Percentiles rank a stretch among this genome's conserved stretches.
These are phyloP conservation scores for Wickerhamomyces sp. DNA, from an alignment of 1,139 yeast species.

Conservation along the genomic window DNA sequence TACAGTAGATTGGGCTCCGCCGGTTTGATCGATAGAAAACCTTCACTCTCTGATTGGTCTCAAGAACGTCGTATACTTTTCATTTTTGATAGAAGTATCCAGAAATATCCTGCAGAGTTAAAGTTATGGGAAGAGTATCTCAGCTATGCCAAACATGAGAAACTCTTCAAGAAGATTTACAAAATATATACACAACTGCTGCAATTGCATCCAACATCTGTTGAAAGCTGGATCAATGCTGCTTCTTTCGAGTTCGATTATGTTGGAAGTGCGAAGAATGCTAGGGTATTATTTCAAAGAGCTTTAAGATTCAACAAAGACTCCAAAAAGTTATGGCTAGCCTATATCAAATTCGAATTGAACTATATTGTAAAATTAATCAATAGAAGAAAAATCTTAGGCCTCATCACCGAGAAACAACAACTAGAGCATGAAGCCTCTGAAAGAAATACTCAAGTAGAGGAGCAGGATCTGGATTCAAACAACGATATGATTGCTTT, in stretches of 20 bases:
- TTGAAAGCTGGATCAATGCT: slow-evolving; percentile 90
- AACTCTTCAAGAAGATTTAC: slow-evolving; percentile 77
- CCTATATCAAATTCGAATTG: slow-evolving; percentile 84
- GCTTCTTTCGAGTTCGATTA: slow-evolving; percentile 91
- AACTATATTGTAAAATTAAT: slow-evolving; percentile 78
- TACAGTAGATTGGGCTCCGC: slow-evolving; percentile 55
- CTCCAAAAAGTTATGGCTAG: slow-evolving; percentile 69
- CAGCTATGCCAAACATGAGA: slow-evolving; percentile 65
- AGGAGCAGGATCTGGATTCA: slow-evolving; percentile 30
- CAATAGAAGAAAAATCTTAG: slow-evolving; percentile 79
- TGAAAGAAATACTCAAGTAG: slow-evolving; percentile 23
- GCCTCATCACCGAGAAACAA: slow-evolving; percentile 68
- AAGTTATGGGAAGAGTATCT: slow-evolving; percentile 78
- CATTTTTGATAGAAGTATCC: slow-evolving; percentile 79
- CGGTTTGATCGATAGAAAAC: slow-evolving; percentile 34
- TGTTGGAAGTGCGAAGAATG: slow-evolving; percentile 85
- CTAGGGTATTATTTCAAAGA: slow-evolving; percentile 80
- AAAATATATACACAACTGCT: slow-evolving; percentile 74
- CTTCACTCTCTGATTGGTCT: slow-evolving; percentile 82
- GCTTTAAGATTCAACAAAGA: slow-evolving; percentile 83
- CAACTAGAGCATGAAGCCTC: slow-evolving; percentile 52
- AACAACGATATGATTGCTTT: slow-evolving; percentile 38
- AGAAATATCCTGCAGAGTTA: slow-evolving; percentile 73
- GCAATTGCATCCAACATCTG: slow-evolving; percentile 86
- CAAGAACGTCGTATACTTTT: slow-evolving; percentile 78